Base-by-base conservation (phyloP, 2,329 filamentous ascomycete genomes). In the Teratosphaeria nubilosa region DNA sequence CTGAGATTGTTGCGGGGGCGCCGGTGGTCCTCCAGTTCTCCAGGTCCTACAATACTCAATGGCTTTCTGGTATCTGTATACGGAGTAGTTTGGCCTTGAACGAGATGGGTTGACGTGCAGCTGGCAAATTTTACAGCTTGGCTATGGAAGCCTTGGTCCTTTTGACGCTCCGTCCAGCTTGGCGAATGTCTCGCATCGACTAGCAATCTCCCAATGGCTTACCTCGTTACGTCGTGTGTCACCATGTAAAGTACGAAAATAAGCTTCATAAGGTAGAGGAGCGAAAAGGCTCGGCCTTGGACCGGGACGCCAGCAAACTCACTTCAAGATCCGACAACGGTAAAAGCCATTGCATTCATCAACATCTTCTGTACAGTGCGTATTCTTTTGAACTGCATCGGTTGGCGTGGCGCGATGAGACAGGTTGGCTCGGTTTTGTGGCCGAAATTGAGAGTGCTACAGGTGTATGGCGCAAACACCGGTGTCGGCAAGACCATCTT, bases 401-500 rank as follows among this genome's bases (percentile, higher is more conserved):
- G n/a, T 16, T 10, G 16, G 1, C 27, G n/a, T 25, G 51, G 30
- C 16, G 59, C 57, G 45, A 76, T 77, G 76, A 72, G 70, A 66
- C 80, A 81, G 27, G 73, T 84, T 55, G 78, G 82, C 53, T 80
- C 84, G 56, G 77, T 84, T 53, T 77, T 91, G 41, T 89, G 85
- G 82, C 83, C 85, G 60, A 82, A 81, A 9, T 77, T 91, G 56
- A 82, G 84, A 60, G 78, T 83, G 13, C 82, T 88, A 65, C 89
- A 94, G 72, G 77, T 95, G 41, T 95, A 88, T 67, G 90, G 90
- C 30, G 87, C 90, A 53, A 94, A 92, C 66, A 94, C 90, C 0
- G 84, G 88, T 63, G 88, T 94, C 27, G 90, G 90, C 63, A 95
- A 95, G 77, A 95, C 90, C 0, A 82, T 95, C 32, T 81, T 91